Evolutionary conservation across 169 alveolate species (phyloP), one percentile per base, ranked within the genome.

Genomic region (Besnoitia besnoiti): DNA sequence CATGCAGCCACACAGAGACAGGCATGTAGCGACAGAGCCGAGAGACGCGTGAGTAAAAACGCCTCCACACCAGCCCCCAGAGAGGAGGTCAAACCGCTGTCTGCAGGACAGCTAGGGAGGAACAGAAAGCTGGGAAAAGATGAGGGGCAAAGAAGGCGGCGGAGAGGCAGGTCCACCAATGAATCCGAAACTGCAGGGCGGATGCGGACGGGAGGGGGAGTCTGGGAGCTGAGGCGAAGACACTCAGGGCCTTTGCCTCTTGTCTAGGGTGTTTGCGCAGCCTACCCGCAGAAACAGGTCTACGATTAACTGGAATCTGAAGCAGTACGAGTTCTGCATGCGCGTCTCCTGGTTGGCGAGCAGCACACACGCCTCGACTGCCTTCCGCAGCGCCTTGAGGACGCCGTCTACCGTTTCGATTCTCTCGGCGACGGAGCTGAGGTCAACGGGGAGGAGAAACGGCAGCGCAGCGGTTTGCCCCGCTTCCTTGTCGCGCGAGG

Each of bases 401-500:
- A 93, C 93, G 62, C 75, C 93, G 37, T 88, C 85, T 2, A 88
- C 27, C 4, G 76, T 16, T 14, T 75, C 61, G 67, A 82, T 67
- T 33, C 82, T 40, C 59, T 61, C 89, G 10, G 79, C 87, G 27
- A 35, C 91, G 1, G 85, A 30, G 8, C 91, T 24, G 12, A 91
- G 73, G 30, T 91, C 94, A 33, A 91, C 91, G 44, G 95, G 93
- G 55, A 49, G 80, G 50, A 76, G 84, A 37, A 89, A 77, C 42
- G 77, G 90, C 47, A 30, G 84, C 75, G 42, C 40, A 40, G 85
- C 92, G 14, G 93, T 59, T n/a, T 91, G 94, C 10, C 96, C 96
- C 2, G 93, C 94, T 12, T 85, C 47, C 40, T 42, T 35, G 82
- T 92, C 94, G 4, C 89, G 50, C 55, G 85, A 59, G 73, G 96